Base-by-base conservation (phyloP, 2,329 filamentous ascomycete genomes). In the Colletotrichum neosansevieriae region DNA sequence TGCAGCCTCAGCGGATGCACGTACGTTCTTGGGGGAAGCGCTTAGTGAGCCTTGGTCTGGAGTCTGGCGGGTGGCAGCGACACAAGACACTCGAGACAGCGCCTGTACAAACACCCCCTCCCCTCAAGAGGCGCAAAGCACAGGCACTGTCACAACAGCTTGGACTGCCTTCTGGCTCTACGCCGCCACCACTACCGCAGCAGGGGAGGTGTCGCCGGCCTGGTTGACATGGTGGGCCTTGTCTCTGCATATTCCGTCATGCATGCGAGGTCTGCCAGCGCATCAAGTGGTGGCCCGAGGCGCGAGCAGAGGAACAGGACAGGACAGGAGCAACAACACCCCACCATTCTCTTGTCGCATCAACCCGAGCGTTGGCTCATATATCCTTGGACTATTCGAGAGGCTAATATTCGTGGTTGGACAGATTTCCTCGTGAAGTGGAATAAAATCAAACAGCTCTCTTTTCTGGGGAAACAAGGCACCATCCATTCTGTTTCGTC, bases 231-330 rank as follows among this genome's bases (percentile, higher is more conserved):
- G 79, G 80, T 81, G 79, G 79, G 77, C 79, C 80, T 79, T 77
- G 79, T 77, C 82, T 79, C 77, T 86, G 84, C 85, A 86, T 84
- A 82, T 85, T 82, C 84, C 84, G 83, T 86, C 83, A 86, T 87
- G 85, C 85, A 87, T 86, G 85, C 73, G 74, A 61, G 60, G 69
- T 63, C 66, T 72, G 71, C 83, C 83, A 85, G 78, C 83, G 80
- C 83, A 85, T 84, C 82, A 84, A 82, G 79, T 68, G 76, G 79
- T 80, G 76, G 78, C 75, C 78, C 78, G 79, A 81, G 79, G 79
- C 81, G 79, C 80, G 73, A 77, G 79, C 75, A 71, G 72, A 74
- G 71, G 76, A 75, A 54, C 49, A 51, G 49, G 49, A 51, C 11
- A 15, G 36, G 61, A 53, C 36, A 44, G n/a, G 29, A 63, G 45